Percentiles rank a stretch among this genome's conserved stretches.
Conservation (phyloP, 2,329 filamentous ascomycete genomes). For the Moelleriella libera region DNA sequence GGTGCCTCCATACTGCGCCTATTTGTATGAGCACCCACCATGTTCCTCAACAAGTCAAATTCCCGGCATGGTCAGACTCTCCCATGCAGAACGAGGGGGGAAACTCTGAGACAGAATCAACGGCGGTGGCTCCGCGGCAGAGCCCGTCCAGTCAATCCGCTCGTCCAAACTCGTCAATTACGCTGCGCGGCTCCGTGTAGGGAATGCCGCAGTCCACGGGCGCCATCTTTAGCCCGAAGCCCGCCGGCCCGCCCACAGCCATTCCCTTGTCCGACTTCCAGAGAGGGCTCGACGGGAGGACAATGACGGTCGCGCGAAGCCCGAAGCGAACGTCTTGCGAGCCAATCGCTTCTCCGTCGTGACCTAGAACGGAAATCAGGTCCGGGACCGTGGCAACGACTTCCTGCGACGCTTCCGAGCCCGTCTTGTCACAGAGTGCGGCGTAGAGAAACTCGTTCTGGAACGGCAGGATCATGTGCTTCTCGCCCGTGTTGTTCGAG, state of each 20-base stretch:
- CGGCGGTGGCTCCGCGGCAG: no score
- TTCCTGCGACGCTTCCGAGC: constrained; percentile 13
- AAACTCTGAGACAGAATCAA: no score
- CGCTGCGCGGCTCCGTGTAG: constrained; percentile 31
- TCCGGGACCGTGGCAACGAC: constrained; percentile 22
- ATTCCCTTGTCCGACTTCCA: constrained; percentile 27
- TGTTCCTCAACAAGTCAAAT: no score
- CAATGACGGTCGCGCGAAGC: constrained; percentile 33
- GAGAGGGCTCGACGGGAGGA: constrained; percentile 30
- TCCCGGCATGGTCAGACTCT: no score
- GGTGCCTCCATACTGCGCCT: no score
- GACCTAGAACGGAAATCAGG: constrained; percentile 20
- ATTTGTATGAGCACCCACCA: no score
- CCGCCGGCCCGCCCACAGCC: constrained; percentile 18
- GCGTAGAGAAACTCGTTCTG: constrained; percentile 28
- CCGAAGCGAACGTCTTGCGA: constrained; percentile 37
- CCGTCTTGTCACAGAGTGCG: constrained; percentile 15
- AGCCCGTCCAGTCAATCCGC: not conserved
- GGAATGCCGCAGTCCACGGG: constrained; percentile 12
- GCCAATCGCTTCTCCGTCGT: constrained; percentile 33
- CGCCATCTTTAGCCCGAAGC: constrained; percentile 11
- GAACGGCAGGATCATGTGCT: constrained; percentile 23
- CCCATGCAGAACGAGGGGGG: no score
- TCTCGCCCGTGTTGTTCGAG: constrained; percentile 6
- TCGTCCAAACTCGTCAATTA: constrained; percentile 30